Percentiles rank a stretch among this genome's conserved stretches.
phyloP scores from a whole-genome alignment of 2,329 filamentous ascomycete species.

The Exophiala lecanii-corni region DNA sequence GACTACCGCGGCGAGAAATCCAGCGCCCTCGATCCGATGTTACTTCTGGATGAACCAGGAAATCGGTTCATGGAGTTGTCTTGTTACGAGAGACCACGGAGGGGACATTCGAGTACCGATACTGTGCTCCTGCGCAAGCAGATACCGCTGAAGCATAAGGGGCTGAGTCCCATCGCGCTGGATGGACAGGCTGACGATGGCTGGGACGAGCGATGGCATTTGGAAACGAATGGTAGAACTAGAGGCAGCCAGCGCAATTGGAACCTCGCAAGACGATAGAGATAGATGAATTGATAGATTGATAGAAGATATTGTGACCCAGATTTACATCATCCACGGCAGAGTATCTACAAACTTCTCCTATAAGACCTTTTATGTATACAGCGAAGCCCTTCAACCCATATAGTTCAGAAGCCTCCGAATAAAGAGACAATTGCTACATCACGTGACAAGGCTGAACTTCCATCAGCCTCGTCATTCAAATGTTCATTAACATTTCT shows the following conservation, averaged over 20 bases:
- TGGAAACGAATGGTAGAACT: conserved; percentile 9
- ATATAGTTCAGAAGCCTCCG: too few relatives aligned
- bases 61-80: conserved; percentile 38
- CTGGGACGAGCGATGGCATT: conserved; percentile 21
- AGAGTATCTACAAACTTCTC: too few relatives aligned
- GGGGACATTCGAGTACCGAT: conserved; percentile 25
- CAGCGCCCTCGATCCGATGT: conserved; percentile 4
- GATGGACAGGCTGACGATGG: conserved; percentile 4
- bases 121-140: conserved; percentile 25
- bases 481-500: too few relatives aligned
- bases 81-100: conserved; percentile 41
- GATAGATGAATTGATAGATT: too few relatives aligned
- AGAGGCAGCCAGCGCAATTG: neutral
- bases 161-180: neutral
- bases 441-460: too few relatives aligned
- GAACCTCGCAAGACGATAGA: neutral
- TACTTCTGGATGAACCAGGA: conserved; percentile 5
- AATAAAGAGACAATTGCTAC: too few relatives aligned
- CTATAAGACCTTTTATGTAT: too few relatives aligned
- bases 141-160: conserved; percentile 4
- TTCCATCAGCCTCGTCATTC: too few relatives aligned
- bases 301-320: too few relatives aligned
- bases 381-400: too few relatives aligned
- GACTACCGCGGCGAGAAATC: conserved; percentile 34
- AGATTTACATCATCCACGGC: too few relatives aligned